phyloP scores from a whole-genome alignment of 805 yeast genomes.

The Nakazawaea ambrosiae region DNA sequence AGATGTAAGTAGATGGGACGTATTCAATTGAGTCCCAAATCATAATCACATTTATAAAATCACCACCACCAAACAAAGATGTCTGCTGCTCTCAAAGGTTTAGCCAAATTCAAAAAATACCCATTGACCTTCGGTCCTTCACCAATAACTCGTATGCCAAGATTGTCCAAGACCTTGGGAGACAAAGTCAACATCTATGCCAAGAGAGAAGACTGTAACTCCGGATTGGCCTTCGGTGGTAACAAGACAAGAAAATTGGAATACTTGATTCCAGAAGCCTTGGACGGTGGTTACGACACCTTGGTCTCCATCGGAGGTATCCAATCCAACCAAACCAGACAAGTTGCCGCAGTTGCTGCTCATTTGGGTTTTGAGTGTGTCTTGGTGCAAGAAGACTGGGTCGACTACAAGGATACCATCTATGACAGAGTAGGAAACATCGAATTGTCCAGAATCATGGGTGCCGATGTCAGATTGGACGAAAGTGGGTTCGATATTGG shows the following conservation, averaged over 20 bases:
- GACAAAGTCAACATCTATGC: slow-evolving; percentile 26
- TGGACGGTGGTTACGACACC: slow-evolving; percentile 27
- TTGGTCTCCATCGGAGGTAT: slow-evolving; percentile 29
- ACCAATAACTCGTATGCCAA: slow-evolving; percentile 24
- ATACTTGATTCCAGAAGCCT: slow-evolving; percentile 26
- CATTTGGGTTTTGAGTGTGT: slow-evolving; percentile 27
- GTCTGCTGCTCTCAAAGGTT: slow-evolving; percentile 8
- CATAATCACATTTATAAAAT: too few relatives aligned
- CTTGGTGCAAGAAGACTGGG: slow-evolving; percentile 30
- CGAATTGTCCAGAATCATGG: slow-evolving; percentile 28
- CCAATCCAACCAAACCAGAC: slow-evolving; percentile 28
- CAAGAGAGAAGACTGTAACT: slow-evolving; percentile 28
- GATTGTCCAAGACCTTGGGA: slow-evolving; percentile 22
- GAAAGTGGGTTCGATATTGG: slow-evolving; percentile 29
- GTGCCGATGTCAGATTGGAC: slow-evolving; percentile 28
- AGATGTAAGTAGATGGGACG: neutral
- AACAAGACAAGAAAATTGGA: slow-evolving; percentile 27
- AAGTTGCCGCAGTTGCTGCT: slow-evolving; percentile 30
- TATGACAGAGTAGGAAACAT: slow-evolving; percentile 29
- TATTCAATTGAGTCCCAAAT: neutral
- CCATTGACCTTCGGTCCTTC: slow-evolving; percentile 27
- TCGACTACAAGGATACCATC: slow-evolving; percentile 26
- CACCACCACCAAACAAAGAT: neutral
- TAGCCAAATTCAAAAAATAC: slow-evolving; percentile 19
- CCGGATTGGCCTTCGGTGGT: slow-evolving; percentile 29